These are phyloP conservation scores for Phytophthora cajani DNA, from an alignment of 352 stramenopile species.

Conservation along the genomic window DNA sequence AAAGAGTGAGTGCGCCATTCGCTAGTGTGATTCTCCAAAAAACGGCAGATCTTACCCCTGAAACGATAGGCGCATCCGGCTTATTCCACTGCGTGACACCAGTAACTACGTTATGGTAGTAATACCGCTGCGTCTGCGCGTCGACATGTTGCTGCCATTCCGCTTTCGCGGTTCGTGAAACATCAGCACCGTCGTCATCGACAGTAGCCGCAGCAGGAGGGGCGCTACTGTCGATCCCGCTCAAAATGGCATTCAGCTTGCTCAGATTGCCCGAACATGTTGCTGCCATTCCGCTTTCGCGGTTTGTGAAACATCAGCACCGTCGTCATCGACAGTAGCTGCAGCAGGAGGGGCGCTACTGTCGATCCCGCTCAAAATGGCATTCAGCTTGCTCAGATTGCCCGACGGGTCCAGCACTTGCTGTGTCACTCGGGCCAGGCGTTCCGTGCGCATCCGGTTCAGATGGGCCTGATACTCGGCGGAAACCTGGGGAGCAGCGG, in stretches of 20 bases:
- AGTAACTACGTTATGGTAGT: constrained; percentile 86
- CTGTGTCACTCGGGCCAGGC: constrained; percentile 60
- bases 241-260: constrained; percentile 79
- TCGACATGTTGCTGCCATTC: constrained; percentile 91
- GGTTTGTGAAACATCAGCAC: constrained; percentile 1
- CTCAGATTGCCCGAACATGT: constrained; percentile 81
- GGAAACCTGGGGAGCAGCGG: constrained; percentile 25
- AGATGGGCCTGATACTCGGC: constrained; percentile 78
- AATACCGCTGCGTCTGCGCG: constrained; percentile 77
- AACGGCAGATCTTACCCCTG: constrained; percentile 55
- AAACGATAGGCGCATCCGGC: constrained; percentile 69
- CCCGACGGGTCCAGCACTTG: constrained; percentile 74
- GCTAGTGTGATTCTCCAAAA: background rate
- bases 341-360: constrained; percentile 14
- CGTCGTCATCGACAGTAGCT: constrained; percentile 4
- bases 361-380: constrained; percentile 72
- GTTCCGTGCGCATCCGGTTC: constrained; percentile 57
- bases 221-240: constrained; percentile 49
- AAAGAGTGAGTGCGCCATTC: constrained; percentile 4
- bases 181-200: constrained; percentile 9
- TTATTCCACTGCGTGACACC: constrained; percentile 83
- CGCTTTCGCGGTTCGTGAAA: constrained; percentile 31
- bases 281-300: constrained; percentile 80
- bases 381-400: constrained; percentile 74
- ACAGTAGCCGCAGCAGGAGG: background rate